phyloP scores from a whole-genome alignment of 1,139 yeast genomes.

The Hyphopichia fennica region DNA sequence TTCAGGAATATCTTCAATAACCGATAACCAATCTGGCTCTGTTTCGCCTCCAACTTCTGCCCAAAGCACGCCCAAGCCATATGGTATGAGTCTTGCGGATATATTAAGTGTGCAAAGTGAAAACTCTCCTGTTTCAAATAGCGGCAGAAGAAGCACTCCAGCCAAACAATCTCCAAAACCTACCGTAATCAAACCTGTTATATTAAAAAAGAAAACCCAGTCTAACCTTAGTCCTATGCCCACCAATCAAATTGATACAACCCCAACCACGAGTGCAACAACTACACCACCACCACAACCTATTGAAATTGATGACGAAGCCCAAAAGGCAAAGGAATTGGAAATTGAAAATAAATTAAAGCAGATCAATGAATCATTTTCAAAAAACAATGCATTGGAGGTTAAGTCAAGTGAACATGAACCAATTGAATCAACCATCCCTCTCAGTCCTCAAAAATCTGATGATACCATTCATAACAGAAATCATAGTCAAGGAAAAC shows the following conservation, averaged over 20 bases:
- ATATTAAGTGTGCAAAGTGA: conserved; percentile 25
- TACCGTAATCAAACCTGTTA: conserved; percentile 31
- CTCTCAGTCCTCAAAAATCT: neutral
- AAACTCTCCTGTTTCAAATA: conserved; percentile 3
- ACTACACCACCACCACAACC: conserved; percentile 1
- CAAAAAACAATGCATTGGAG: neutral
- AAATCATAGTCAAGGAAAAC: neutral
- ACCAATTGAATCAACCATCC: neutral
- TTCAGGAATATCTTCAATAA: neutral
- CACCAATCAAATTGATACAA: conserved; percentile 1
- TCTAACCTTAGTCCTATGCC: conserved; percentile 5
- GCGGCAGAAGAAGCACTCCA: conserved; percentile 17
- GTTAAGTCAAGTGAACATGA: neutral
- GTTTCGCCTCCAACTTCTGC: conserved; percentile 16
- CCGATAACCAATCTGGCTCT: conserved; percentile 4
- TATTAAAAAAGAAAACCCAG: conserved; percentile 37
- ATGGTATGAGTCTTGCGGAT: conserved; percentile 40
- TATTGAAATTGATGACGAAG: conserved; percentile 3
- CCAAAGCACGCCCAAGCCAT: conserved; percentile 13
- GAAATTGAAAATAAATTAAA: conserved; percentile 7
- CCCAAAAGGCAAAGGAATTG: conserved; percentile 5
- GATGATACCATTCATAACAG: neutral
- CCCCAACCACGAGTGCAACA: conserved; percentile 9
- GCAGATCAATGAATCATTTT: conserved; percentile 4
- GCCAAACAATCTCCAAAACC: conserved; percentile 26